Conservation (phyloP, 2,329 filamentous ascomycete genomes). For the Penicillium aurantiogriseum region DNA sequence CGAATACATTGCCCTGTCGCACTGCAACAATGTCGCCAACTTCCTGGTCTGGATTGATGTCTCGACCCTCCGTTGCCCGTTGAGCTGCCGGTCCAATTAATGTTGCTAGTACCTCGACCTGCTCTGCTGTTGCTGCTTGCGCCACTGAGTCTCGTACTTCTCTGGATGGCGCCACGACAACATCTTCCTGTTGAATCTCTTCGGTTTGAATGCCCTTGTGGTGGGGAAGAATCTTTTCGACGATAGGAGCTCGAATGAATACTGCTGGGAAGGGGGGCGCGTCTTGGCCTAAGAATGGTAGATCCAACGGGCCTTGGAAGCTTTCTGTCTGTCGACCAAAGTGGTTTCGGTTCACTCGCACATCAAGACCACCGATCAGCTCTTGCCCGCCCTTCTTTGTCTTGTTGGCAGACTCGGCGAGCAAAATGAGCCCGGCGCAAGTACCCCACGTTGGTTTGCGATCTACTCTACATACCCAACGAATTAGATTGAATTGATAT, state of each 20-base stretch:
- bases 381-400: slow-evolving; percentile 91
- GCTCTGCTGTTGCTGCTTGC: slow-evolving; percentile 44
- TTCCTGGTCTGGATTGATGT: slow-evolving; percentile 42
- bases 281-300: slow-evolving; percentile 63
- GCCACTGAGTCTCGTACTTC: slow-evolving; percentile 47
- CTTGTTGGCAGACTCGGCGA: slow-evolving; percentile 81
- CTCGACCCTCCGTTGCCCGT: slow-evolving; percentile 46
- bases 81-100: slow-evolving; percentile 54
- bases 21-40: slow-evolving; percentile 80
- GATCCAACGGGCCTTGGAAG: slow-evolving; percentile 72
- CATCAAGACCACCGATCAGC: slow-evolving; percentile 85
- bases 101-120: slow-evolving; percentile 60
- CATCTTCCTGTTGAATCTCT: slow-evolving; percentile 50
- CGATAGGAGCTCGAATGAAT: slow-evolving; percentile 92
- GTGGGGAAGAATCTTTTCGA: slow-evolving; percentile 71
- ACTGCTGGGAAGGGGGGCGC: slow-evolving; percentile 68
- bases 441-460: slow-evolving; percentile 92
- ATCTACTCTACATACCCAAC: slow-evolving; percentile 54
- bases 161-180: slow-evolving; percentile 58
- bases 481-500: slow-evolving; percentile 11
- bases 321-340: slow-evolving; percentile 92
- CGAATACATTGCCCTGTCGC: slow-evolving; percentile 85
- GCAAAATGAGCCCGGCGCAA: slow-evolving; percentile 88
- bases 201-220: slow-evolving; percentile 51
- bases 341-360: slow-evolving; percentile 89